These are phyloP conservation scores for Plasmodium inui DNA, from an alignment of 169 alveolate species.

Conservation along the genomic window DNA sequence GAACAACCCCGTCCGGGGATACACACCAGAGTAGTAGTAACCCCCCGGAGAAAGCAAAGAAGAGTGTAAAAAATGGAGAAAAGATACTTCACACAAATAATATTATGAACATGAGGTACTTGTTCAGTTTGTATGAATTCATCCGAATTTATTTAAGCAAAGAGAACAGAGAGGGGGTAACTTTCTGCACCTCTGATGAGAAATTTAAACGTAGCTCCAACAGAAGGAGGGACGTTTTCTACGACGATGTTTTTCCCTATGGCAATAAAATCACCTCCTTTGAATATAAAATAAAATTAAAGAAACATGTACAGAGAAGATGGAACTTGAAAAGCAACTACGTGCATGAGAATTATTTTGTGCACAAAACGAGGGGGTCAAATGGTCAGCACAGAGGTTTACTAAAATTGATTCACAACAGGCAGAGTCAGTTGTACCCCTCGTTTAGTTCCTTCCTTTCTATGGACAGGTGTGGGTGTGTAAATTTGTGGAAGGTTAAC, in stretches of 20 bases:
- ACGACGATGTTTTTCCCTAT: slow-evolving; percentile 42
- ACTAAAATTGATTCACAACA: slow-evolving; percentile 45
- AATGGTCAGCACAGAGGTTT: background rate
- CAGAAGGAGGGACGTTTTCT: background rate
- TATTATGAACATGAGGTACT: slow-evolving; percentile 42
- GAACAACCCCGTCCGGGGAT: background rate
- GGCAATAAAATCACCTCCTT: slow-evolving; percentile 50
- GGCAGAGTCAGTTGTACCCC: slow-evolving; percentile 31
- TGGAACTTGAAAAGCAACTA: slow-evolving; percentile 73
- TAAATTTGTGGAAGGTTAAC: slow-evolving; percentile 48
- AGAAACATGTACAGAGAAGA: slow-evolving; percentile 62
- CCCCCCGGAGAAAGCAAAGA: background rate
- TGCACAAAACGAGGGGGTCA: slow-evolving; percentile 15
- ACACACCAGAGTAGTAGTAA: background rate
- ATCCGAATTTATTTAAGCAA: slow-evolving; percentile 57
- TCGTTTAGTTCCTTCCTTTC: slow-evolving; percentile 37
- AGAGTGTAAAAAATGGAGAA: background rate
- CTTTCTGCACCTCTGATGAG: slow-evolving; percentile 23
- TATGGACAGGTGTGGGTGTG: slow-evolving; percentile 50
- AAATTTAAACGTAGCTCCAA: slow-evolving; percentile 19
- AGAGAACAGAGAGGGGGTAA: slow-evolving; percentile 31
- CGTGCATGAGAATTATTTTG: slow-evolving; percentile 61
- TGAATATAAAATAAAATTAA: slow-evolving; percentile 58
- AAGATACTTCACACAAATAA: slow-evolving; percentile 43
- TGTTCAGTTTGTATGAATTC: slow-evolving; percentile 54